Percentiles rank a stretch among this genome's conserved stretches.
phyloP scores from a whole-genome alignment of 768 basidiomycete species.

The Suillus luteus region DNA sequence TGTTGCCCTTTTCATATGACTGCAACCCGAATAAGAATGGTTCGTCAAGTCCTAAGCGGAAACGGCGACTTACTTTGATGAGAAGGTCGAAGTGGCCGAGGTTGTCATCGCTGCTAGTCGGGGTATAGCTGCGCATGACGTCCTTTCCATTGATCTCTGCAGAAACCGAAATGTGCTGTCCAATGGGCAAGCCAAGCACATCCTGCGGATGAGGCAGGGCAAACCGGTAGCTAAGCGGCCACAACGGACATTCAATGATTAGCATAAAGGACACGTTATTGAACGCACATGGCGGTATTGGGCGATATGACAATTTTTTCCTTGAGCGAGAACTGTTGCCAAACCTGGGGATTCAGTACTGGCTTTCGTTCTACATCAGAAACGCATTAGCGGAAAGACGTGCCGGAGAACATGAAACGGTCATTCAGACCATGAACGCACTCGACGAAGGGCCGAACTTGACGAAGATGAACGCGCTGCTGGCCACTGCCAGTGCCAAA shows the following conservation, averaged over 20 bases:
- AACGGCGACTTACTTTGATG: conserved; percentile 71
- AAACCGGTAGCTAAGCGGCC: conserved; percentile 79
- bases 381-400: conserved; percentile 10
- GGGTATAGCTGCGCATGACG: conserved; percentile 91
- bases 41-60: neutral
- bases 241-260: conserved; percentile 2
- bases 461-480: conserved; percentile 52
- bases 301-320: conserved; percentile 86
- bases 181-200: conserved; percentile 90
- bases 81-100: conserved; percentile 93
- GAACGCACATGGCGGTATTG: conserved; percentile 89
- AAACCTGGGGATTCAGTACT: conserved; percentile 70
- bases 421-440: conserved; percentile 33
- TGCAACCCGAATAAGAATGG: conserved; percentile 31
- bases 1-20: conserved; percentile 98
- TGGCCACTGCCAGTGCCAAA: conserved; percentile 51
- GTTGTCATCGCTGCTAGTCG: conserved; percentile 92
- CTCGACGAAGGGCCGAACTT: conserved; percentile 46
- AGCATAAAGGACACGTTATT: conserved; percentile 7
- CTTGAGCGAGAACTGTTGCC: conserved; percentile 80
- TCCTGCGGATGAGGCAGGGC: conserved; percentile 72
- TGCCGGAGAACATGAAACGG: neutral
- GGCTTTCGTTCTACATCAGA: conserved; percentile 58
- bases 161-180: conserved; percentile 92
- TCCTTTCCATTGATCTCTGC: conserved; percentile 93